Evolutionary conservation across 2,329 filamentous ascomycete genomes (phyloP), one percentile per base, ranked within the genome.

Genomic region (Neofusicoccum sp.): DNA sequence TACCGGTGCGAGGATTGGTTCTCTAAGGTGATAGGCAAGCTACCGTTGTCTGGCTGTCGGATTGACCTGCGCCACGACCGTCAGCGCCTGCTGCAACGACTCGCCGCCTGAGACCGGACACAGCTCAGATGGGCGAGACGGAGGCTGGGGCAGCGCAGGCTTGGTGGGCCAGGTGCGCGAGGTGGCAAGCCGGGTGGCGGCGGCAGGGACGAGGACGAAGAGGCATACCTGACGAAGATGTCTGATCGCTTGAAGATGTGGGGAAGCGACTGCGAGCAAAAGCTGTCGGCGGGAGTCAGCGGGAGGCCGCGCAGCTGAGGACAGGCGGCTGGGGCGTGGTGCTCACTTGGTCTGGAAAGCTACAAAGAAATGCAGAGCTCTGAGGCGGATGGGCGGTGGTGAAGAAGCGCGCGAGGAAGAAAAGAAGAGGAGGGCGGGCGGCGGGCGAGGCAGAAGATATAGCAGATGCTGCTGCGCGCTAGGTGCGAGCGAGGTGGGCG

Each of bases 281-380:
- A 74, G 73, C 73, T 76, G 66, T 24, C 24, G n/a, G 12, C 11
- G 28, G 20, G 16, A 4, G 57, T 60, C 45, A 60, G 57, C 45
- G 45, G 45, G 26, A 26, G 31, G 56, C 14, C 36, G 34, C 34
- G 24, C 8, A 30, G 12, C 30, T 30, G 49, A 20, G 9, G 24
- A 28, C 6, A 7, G 34, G 20, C 48, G 33, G 51, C 56, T 49
- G 44, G 28, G 16, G 49, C 59, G 12, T 8, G 11, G 49, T 61
- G 66, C 72, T 64, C 64, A 75, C 72, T 72, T 60, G 59, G 59
- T 45, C 49, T 56, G 71, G 70, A 75, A 74, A 75, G 73, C 73
- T 75, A 75, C 73, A 75, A 76, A 76, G 73, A 76, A 61, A 76
- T 75, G 73, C 73, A 59, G 72, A 71, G 69, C 73, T 74, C 72